Percentiles rank a stretch among this genome's conserved stretches.
Evolutionary conservation across 2,329 filamentous ascomycete species (phyloP).

Genomic region (Huntiella bhutanensis): DNA sequence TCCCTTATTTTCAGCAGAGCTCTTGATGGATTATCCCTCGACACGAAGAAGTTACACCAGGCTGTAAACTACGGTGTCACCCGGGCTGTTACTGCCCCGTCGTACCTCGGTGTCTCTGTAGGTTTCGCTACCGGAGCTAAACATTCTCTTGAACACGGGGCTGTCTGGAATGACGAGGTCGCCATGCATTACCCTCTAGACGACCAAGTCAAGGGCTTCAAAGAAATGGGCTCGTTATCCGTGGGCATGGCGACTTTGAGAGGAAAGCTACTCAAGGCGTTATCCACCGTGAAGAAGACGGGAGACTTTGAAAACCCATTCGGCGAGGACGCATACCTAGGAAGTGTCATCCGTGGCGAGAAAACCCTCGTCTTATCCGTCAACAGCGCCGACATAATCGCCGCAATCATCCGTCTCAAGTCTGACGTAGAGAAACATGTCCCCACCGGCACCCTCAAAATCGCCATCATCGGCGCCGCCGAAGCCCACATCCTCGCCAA

Average conservation of each 20-base stretch:
- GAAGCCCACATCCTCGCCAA: slow-evolving; percentile 41
- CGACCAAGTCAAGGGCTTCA: slow-evolving; percentile 24
- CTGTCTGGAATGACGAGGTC: slow-evolving; percentile 34
- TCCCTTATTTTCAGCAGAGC: slow-evolving; percentile 35
- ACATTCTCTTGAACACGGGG: slow-evolving; percentile 26
- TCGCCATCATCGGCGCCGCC: slow-evolving; percentile 42
- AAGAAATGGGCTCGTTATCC: slow-evolving; percentile 30
- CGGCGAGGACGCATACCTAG: slow-evolving; percentile 31
- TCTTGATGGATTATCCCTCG: slow-evolving; percentile 35
- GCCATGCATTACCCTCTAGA: slow-evolving; percentile 41
- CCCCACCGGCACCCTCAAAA: slow-evolving; percentile 19
- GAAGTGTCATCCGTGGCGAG: slow-evolving; percentile 33
- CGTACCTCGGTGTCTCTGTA: slow-evolving; percentile 34
- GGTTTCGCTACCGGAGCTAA: slow-evolving; percentile 35
- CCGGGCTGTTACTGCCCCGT: slow-evolving; percentile 37
- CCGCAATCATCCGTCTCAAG: slow-evolving; percentile 40
- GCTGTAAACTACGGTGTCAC: slow-evolving; percentile 39
- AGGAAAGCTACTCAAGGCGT: slow-evolving; percentile 29
- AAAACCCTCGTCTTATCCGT: slow-evolving; percentile 37
- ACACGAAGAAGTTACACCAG: slow-evolving; percentile 34
- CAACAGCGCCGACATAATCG: slow-evolving; percentile 45
- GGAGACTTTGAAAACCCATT: slow-evolving; percentile 22
- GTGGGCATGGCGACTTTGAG: slow-evolving; percentile 33
- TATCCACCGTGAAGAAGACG: slow-evolving; percentile 14
- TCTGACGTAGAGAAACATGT: slow-evolving; percentile 27